Percentiles rank a stretch among this genome's conserved stretches.
Evolutionary conservation across 306 rosid genomes (phyloP).

Genomic region (Clitoria ternatea): DNA sequence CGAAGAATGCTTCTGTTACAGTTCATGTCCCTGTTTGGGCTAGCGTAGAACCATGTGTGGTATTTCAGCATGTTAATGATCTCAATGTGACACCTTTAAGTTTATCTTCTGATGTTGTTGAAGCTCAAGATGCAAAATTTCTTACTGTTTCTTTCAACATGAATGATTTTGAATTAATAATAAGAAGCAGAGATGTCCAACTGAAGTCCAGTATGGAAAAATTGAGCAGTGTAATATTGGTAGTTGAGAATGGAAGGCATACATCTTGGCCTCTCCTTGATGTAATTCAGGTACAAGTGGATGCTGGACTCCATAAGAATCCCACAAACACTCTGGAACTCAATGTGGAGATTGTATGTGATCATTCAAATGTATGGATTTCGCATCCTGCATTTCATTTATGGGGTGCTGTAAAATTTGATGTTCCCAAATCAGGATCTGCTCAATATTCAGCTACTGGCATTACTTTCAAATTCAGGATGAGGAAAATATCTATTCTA

Average conservation of each 20-base stretch:
- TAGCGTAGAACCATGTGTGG: conserved; percentile 33
- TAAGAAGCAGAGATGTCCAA: conserved; percentile 33
- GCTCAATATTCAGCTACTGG: conserved; percentile 40
- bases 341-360: conserved; percentile 52
- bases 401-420: conserved; percentile 46
- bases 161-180: conserved; percentile 44
- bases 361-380: conserved; percentile 66
- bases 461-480: conserved; percentile 44
- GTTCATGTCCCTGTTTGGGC: conserved; percentile 63
- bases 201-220: conserved; percentile 58
- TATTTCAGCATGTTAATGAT: conserved; percentile 39
- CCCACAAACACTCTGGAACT: conserved; percentile 23
- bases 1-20: conserved; percentile 45
- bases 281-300: conserved; percentile 47
- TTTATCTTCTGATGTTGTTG: conserved; percentile 35
- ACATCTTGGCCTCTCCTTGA: conserved; percentile 71
- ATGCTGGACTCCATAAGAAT: conserved; percentile 35
- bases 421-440: conserved; percentile 42
- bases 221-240: conserved; percentile 46
- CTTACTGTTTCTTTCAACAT: conserved; percentile 45
- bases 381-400: conserved; percentile 65
- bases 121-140: conserved; percentile 41
- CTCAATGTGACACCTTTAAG: conserved; percentile 24
- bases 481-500: conserved; percentile 68
- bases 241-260: conserved; percentile 42